phyloP scores from a whole-genome alignment of 257 asterid genomes.

The Paraleonurus japonicus region DNA sequence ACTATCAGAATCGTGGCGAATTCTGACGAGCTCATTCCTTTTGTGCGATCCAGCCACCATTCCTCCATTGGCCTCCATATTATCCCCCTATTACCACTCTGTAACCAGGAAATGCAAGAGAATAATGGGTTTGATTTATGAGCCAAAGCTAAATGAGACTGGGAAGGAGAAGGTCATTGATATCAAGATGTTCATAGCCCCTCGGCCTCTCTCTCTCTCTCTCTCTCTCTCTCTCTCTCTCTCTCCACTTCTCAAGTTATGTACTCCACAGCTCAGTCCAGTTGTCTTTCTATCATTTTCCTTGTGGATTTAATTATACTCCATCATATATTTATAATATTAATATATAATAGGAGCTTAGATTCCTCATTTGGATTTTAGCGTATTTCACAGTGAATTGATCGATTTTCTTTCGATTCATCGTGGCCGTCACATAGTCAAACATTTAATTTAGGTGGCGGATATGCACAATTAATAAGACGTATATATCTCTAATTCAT shows the following conservation, averaged over 20 bases:
- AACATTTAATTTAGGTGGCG: no score
- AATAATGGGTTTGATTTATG: no score
- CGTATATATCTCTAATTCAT: no score
- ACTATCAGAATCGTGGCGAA: conserved; percentile 68
- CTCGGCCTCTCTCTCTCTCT: conserved; percentile 26
- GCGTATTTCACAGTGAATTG: no score
- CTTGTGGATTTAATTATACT: conserved; percentile 21
- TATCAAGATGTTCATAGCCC: conserved; percentile 19
- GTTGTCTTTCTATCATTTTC: conserved; percentile 29
- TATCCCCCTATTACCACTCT: conserved; percentile 9
- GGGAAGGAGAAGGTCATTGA: conserved; percentile 28
- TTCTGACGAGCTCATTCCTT: conserved; percentile 65
- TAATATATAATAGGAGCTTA: no score
- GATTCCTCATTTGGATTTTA: no score
- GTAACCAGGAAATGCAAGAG: neutral
- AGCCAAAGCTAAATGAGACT: neutral
- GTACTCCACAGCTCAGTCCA: neutral
- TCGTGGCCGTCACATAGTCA: no score
- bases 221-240: conserved; percentile 26
- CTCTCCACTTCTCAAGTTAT: neutral
- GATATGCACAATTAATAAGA: no score
- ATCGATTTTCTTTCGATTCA: no score
- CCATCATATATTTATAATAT: no score
- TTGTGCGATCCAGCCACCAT: conserved; percentile 87
- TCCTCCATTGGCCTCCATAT: conserved; percentile 75